A percentile compares a stretch with the other conserved stretches of the same genome.
Evolutionary conservation across 495 filamentous ascomycete genomes (phyloP).

Genomic region (Astrocystis sublimbata): DNA sequence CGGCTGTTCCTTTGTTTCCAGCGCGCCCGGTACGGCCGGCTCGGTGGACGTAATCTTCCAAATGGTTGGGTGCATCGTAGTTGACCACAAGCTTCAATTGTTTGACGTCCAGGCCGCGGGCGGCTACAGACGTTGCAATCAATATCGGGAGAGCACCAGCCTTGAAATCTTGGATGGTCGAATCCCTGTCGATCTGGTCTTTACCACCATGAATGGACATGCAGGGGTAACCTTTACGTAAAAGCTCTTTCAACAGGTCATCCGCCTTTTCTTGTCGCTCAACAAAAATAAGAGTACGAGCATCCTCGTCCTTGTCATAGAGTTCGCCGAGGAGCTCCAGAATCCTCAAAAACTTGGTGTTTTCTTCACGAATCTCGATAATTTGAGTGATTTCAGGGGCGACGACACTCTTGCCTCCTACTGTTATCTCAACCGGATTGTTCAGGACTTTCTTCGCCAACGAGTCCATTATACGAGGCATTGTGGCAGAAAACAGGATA

Average conservation of each 20-base stretch:
- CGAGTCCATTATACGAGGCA: constrained; percentile 91
- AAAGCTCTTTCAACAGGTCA: constrained; percentile 73
- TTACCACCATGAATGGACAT: constrained; percentile 97
- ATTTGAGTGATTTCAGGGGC: constrained; percentile 93
- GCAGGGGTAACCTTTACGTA: constrained; percentile 88
- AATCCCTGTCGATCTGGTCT: constrained; percentile 93
- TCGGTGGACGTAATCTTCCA: constrained; percentile 98
- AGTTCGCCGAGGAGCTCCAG: constrained; percentile 85
- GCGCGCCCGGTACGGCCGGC: constrained; percentile 93
- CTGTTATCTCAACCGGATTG: constrained; percentile 85
- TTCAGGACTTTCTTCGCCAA: constrained; percentile 85
- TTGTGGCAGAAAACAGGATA: constrained; percentile 94
- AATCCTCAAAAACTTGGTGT: constrained; percentile 80
- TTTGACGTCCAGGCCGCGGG: constrained; percentile 93
- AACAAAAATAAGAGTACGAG: constrained; percentile 87
- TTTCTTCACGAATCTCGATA: constrained; percentile 82
- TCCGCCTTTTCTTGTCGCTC: constrained; percentile 95
- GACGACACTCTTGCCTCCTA: constrained; percentile 89
- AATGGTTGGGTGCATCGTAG: constrained; percentile 93
- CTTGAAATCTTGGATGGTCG: constrained; percentile 94
- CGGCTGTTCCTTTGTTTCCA: constrained; percentile 90
- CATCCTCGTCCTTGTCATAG: constrained; percentile 85
- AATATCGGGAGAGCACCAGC: constrained; percentile 84
- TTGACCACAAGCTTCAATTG: constrained; percentile 96
- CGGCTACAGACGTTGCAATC: constrained; percentile 94